phyloP scores from a whole-genome alignment of 2,329 filamentous ascomycete genomes.

The Helicocarpus griseus region DNA sequence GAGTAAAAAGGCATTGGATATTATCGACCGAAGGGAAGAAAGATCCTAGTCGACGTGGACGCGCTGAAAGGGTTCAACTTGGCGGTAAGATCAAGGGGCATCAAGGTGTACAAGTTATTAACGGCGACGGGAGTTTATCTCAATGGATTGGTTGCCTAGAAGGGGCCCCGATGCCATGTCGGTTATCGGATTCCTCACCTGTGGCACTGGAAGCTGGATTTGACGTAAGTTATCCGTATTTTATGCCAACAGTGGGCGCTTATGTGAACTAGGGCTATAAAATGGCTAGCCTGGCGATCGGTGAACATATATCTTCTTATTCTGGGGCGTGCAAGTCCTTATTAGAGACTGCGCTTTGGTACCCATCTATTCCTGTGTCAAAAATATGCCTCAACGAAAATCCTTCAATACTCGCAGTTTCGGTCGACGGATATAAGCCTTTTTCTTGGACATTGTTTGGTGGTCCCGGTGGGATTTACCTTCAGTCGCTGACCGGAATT shows the following conservation, averaged over 20 bases:
- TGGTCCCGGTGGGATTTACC: neutral
- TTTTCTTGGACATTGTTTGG: neutral
- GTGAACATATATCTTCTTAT: neutral
- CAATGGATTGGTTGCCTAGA: constrained; percentile 11
- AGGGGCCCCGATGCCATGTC: neutral
- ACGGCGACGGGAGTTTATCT: neutral
- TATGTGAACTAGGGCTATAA: neutral
- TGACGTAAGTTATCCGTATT: neutral
- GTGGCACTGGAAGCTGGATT: neutral
- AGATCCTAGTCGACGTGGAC: neutral
- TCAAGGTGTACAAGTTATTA: neutral
- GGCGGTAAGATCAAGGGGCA: neutral
- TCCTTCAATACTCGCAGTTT: neutral
- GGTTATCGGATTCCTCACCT: neutral
- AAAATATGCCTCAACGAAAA: neutral
- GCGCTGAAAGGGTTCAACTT: neutral
- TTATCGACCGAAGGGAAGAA: neutral
- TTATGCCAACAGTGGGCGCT: no score
- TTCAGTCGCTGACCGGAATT: neutral
- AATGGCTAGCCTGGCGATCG: neutral
- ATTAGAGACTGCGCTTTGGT: neutral
- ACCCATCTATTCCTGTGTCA: neutral
- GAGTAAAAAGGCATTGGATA: neutral
- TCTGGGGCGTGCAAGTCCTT: neutral
- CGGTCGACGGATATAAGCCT: neutral